phyloP scores from a whole-genome alignment of 257 asterid species.

The Asclepias syriaca region DNA sequence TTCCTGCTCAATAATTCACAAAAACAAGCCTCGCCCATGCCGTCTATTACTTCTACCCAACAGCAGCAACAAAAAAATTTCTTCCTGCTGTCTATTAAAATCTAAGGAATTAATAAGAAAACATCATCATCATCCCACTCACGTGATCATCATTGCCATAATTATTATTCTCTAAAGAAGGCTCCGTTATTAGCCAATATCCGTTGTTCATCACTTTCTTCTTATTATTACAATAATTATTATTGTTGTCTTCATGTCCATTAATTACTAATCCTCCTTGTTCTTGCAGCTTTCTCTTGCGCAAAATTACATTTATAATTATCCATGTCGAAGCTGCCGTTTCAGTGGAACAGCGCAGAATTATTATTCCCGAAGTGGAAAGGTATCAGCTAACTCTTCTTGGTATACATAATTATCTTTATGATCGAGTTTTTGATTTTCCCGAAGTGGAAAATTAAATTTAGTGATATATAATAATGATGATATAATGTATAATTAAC shows the following conservation, averaged over 20 bases:
- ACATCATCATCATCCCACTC: neutral
- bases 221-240: neutral
- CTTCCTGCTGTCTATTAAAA: too few relatives aligned
- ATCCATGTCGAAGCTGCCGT: neutral
- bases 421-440: neutral
- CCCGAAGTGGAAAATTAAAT: neutral
- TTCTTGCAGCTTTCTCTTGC: constrained; percentile 4
- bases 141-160: neutral
- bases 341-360: neutral
- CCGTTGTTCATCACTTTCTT: neutral
- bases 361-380: neutral
- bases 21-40: too few relatives aligned
- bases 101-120: too few relatives aligned
- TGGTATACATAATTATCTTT: neutral
- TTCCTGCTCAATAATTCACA: too few relatives aligned
- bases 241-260: neutral
- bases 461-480: too few relatives aligned
- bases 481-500: neutral
- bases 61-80: too few relatives aligned
- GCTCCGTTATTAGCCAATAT: neutral
- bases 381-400: neutral
- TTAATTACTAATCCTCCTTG: neutral
- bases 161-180: neutral
- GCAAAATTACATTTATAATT: neutral
- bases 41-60: too few relatives aligned